These are phyloP conservation scores for Trebouxiophyceae sp. DNA, from an alignment of 163 green algal species.

Conservation along the genomic window DNA sequence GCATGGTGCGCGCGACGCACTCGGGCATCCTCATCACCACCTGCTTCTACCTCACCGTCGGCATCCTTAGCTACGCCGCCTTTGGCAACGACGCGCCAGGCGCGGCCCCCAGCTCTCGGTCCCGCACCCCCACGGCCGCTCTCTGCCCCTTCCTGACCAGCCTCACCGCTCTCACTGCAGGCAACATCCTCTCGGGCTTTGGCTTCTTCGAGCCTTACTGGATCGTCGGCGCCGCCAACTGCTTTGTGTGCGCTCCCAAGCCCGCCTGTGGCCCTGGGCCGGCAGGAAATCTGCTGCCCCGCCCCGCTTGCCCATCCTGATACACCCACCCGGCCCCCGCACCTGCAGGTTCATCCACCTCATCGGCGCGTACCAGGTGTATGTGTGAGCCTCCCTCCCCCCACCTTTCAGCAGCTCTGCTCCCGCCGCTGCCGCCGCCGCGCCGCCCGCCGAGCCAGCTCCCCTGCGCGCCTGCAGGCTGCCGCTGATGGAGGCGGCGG, in stretches of 20 bases:
- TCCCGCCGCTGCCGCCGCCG: background rate
- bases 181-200: slow-evolving; percentile 6
- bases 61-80: slow-evolving; percentile 1
- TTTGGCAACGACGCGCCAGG: no score
- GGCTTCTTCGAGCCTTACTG: slow-evolving; percentile 27
- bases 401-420: no score
- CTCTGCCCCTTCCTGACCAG: background rate
- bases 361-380: background rate
- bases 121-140: background rate
- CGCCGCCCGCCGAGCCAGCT: no score
- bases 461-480: no score
- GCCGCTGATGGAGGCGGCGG: no score
- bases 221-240: slow-evolving; percentile 20
- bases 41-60: slow-evolving; percentile 3
- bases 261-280: no score
- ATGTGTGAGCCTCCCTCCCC: background rate
- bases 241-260: background rate
- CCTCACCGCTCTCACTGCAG: background rate
- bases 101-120: no score
- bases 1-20: slow-evolving; percentile 36
- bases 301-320: no score
- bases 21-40: slow-evolving; percentile 29
- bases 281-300: no score
- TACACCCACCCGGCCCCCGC: no score
- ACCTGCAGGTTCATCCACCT: background rate